Evolutionary conservation across 1,284 basidiomycete species (phyloP).

Genomic region (Tetrapyrgos nigripes): DNA sequence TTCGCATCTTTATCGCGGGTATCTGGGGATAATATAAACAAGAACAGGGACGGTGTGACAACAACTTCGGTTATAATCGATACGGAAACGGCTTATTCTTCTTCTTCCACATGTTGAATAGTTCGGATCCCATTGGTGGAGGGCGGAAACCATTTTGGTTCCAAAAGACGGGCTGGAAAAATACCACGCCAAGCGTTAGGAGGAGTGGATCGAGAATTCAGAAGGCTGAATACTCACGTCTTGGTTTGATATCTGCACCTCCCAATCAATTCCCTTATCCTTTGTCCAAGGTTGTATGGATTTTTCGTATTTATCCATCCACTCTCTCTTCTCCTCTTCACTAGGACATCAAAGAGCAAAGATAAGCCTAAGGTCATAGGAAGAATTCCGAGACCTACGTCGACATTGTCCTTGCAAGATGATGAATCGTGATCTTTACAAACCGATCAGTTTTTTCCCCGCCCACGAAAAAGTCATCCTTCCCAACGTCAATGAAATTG

Average conservation of each 20-base stretch:
- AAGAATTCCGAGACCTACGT: background rate
- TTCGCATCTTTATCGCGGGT: no score
- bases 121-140: conserved; percentile 19
- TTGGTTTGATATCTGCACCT: conserved; percentile 21
- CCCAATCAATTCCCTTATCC: conserved; percentile 27
- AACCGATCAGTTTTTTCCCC: conserved; percentile 15
- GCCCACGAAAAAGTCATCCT: conserved; percentile 19
- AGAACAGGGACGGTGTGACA: no score
- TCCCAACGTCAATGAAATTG: conserved; percentile 25
- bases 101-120: conserved; percentile 20
- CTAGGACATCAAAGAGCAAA: no score
- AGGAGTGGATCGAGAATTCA: background rate
- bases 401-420: conserved; percentile 16
- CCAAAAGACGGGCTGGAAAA: conserved; percentile 22
- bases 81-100: conserved; percentile 17
- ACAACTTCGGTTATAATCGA: background rate
- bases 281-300: conserved; percentile 26
- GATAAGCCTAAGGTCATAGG: background rate
- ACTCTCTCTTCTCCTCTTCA: conserved; percentile 14
- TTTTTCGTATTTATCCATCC: conserved; percentile 24
- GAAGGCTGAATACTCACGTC: conserved; percentile 19
- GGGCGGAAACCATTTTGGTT: conserved; percentile 25
- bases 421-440: conserved; percentile 23
- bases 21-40: no score
- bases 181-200: background rate